phyloP scores from a whole-genome alignment of 2,329 filamentous ascomycete species.

The Aspergillus hiratsukae region DNA sequence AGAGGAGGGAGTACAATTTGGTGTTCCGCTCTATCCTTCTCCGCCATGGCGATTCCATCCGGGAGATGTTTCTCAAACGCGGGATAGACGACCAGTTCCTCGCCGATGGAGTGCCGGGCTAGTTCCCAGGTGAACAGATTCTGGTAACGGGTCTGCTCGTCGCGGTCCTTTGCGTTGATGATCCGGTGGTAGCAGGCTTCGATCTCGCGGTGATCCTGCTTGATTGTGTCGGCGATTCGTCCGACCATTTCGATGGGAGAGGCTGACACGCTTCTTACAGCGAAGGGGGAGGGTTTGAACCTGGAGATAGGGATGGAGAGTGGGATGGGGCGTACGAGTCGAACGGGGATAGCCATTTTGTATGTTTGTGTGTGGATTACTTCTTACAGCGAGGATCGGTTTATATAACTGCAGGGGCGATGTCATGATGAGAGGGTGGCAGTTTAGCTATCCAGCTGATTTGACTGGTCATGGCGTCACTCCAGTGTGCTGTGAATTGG shows the following conservation, averaged over 20 bases:
- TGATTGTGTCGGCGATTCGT: conserved; percentile 33
- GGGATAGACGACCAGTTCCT: conserved; percentile 52
- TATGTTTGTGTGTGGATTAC: neutral
- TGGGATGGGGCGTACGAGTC: neutral
- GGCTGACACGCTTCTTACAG: neutral
- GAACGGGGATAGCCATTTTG: neutral
- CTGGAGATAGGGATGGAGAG: neutral
- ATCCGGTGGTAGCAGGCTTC: conserved; percentile 41
- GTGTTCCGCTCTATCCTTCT: conserved; percentile 47
- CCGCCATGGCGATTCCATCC: conserved; percentile 42
- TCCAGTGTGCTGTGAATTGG: neutral
- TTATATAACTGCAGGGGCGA: neutral
- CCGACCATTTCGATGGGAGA: conserved; percentile 1
- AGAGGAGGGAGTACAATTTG: conserved; percentile 29
- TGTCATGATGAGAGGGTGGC: neutral
- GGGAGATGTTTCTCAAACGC: conserved; percentile 47
- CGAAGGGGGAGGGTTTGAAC: neutral
- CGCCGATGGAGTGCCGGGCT: conserved; percentile 46
- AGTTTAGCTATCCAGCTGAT: neutral
- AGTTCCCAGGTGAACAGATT: conserved; percentile 52
- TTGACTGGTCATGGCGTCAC: neutral
- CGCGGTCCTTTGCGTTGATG: conserved; percentile 34
- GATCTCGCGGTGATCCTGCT: conserved; percentile 37
- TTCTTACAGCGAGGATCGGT: neutral
- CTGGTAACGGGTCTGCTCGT: conserved; percentile 41